These are phyloP conservation scores for Yarrowia phangngaensis DNA, from an alignment of 805 yeast species.

Conservation along the genomic window DNA sequence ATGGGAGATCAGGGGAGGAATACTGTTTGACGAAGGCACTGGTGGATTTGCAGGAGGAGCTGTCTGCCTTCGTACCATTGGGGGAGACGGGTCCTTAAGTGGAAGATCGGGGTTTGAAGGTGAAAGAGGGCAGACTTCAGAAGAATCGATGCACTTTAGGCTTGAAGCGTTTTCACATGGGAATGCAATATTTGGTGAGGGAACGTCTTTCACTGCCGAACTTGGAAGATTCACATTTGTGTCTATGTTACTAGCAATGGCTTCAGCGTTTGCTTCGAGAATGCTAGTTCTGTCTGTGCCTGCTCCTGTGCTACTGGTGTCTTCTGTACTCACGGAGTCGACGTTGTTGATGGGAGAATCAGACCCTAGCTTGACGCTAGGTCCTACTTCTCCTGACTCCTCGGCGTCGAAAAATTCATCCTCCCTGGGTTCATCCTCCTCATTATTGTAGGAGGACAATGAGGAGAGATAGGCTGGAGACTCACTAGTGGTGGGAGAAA, in stretches of 20 bases:
- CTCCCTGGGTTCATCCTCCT: slow-evolving; percentile 3
- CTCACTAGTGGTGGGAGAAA: slow-evolving; percentile 12
- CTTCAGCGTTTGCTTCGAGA: slow-evolving; percentile 3
- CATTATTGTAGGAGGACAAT: slow-evolving; percentile 14
- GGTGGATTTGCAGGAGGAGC: slow-evolving; percentile 11
- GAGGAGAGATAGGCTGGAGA: slow-evolving; percentile 17
- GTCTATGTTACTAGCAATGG: background rate
- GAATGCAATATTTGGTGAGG: too few relatives aligned
- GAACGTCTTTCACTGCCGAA: too few relatives aligned
- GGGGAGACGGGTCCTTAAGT: slow-evolving; percentile 21
- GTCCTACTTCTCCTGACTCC: background rate
- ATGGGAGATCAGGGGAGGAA: slow-evolving; percentile 9
- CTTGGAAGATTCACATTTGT: too few relatives aligned
- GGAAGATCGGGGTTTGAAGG: too few relatives aligned
- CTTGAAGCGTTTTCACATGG: too few relatives aligned
- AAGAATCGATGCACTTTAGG: too few relatives aligned
- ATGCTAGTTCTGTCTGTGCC: slow-evolving; percentile 11
- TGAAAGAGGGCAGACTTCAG: too few relatives aligned
- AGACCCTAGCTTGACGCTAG: background rate
- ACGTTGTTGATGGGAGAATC: background rate
- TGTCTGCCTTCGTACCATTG: slow-evolving; percentile 18
- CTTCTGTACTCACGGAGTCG: slow-evolving; percentile 9
- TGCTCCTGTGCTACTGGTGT: slow-evolving; percentile 4
- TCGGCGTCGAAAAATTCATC: slow-evolving; percentile 22
- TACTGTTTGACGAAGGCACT: background rate